Evolutionary conservation across 2,329 filamentous ascomycete genomes (phyloP), one percentile per base, ranked within the genome.

Genomic region (Ceratocystis lukuohia): DNA sequence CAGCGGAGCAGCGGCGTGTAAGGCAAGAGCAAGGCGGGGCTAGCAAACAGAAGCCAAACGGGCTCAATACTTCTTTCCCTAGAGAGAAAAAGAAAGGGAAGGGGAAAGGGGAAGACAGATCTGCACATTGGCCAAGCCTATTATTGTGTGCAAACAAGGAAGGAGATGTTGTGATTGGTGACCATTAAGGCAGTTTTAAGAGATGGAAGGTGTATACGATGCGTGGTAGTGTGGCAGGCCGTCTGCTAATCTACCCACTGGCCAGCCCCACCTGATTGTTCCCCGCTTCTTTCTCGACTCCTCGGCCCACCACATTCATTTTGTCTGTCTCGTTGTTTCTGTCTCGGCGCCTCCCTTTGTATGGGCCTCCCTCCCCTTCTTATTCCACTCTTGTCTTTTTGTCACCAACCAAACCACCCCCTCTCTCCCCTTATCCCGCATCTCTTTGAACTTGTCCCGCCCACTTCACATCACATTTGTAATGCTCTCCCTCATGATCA

Each of bases 401-500:
- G 10, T 12, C 37, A 41, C 3, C 37, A 41, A 41, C 37, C 37
- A 41, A 41, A 4, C 12, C 37, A 4, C 37, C 37, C 10, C 37
- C 37, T 15, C 37, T 41, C 33, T 12, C 33, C 33, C 10, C 10
- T 12, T 37, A 10, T 37, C 33, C 10, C 33, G 0, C 33, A 37
- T 37, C 33, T 37, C 7, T 37, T 37, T 4, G 37, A 41, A 12
- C 10, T 15, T 15, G 37, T 12, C 37, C 37, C 10, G 10, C 37
- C 12, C 10, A 1, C 12, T 22, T 69, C 74, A 77, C 67, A 77
- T 72, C 61, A 81, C 74, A 71, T 79, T 79, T 1, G 80, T 77
- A 64, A 85, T 85, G 71, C 79, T 83, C 76, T 86, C 82, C 74
- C 84, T 82, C 74, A 88, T 84, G 74, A 99, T 97, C 65, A 88